Evolutionary conservation across 176 grass and related monocot genomes (phyloP).

Genomic region (Phyllostachys edulis): DNA sequence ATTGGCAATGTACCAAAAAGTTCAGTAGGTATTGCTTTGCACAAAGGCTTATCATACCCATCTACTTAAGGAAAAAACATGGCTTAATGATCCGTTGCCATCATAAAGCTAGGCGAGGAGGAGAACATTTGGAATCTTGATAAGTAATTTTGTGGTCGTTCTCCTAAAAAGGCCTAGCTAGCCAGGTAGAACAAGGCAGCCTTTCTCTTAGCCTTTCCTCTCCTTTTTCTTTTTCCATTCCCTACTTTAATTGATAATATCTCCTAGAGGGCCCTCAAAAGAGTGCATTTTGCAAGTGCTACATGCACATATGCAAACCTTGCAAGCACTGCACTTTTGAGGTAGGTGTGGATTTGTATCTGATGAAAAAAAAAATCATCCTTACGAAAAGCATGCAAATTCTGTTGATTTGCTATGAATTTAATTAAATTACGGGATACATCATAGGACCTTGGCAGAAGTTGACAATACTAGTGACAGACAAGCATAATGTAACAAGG

Average conservation of each 20-base stretch:
- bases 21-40: not conserved
- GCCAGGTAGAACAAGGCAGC: constrained; percentile 36
- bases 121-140: constrained; percentile 73
- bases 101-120: not conserved
- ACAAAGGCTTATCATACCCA: not conserved
- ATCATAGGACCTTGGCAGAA: not conserved
- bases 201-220: constrained; percentile 45
- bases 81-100: constrained; percentile 38
- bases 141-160: constrained; percentile 24
- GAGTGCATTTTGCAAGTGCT: not conserved
- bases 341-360: not conserved
- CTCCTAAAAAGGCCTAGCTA: constrained; percentile 32
- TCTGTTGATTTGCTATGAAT: not conserved
- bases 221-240: constrained; percentile 5
- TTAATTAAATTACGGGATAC: not conserved
- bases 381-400: not conserved
- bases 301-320: not conserved
- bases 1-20: constrained; percentile 22
- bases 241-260: constrained; percentile 40
- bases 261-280: not conserved
- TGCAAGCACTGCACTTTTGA: not conserved
- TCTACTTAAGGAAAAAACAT: constrained; percentile 47
- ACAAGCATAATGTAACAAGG: not conserved
- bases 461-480: not conserved
- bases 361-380: not conserved